Evolutionary conservation across 2,329 filamentous ascomycete species (phyloP), one percentile per base, ranked within the genome.

Genomic region (Colletotrichum phormii): DNA sequence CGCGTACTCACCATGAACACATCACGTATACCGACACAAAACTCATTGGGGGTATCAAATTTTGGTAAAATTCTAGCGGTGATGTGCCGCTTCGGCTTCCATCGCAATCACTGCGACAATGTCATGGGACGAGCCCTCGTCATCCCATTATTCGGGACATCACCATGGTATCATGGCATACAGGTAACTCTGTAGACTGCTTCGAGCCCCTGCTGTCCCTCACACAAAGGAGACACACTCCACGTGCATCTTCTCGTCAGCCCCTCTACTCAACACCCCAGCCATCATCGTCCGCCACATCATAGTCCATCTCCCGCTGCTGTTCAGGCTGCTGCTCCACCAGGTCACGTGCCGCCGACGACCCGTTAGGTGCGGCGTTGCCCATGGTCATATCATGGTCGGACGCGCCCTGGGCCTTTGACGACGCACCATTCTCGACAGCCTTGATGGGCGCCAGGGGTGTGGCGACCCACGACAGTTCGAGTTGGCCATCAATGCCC

Each of bases 401-500:
- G 24, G 74, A 69, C 29, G 73, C 72, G 7, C n/a, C 61, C 8
- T 59, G 70, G 26, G 18, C 33, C 26, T 54, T 59, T 29, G 7
- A 33, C 31, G 4, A 33, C 24, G 4, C 64, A 67, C 59, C 67
- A 26, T 57, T 33, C 33, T 73, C 59, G 15, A 49, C 71, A n/a
- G 74, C 73, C 5, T 75, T 67, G 22, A 77, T 77, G 6, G 78
- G 77, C 0, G 77, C 75, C 5, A 79, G 73, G 13, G 80, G 75
- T 46, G 77, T 84, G n/a, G 76, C 75, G 29, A 86, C 86, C 94
- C 94, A 96, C 1, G 88, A 81, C 51, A 94, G 80, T 67, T 94
- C 91, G 13, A 95, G 85, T 58, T 88, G 88, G 54, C 89, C 91
- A 1, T 87, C 83, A 12, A 94, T 82, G 7, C 90, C 89, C 0